Evolutionary conservation across 768 basidiomycete genomes (phyloP).

Genomic region (Boletus pseudo-olivaceus): DNA sequence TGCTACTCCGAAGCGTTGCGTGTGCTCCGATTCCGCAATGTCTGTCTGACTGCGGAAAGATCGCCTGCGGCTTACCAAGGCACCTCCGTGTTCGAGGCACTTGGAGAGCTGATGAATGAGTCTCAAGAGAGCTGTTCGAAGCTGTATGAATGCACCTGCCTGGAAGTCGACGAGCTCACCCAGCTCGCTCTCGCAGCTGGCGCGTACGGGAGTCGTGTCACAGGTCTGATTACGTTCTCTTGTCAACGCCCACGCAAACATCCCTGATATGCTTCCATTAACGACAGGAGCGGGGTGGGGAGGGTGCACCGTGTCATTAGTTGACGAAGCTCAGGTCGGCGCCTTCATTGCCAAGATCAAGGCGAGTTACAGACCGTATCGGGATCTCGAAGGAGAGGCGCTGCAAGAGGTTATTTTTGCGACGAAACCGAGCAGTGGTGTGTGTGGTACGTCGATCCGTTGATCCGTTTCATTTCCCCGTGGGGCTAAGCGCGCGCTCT

Average conservation of each 20-base stretch:
- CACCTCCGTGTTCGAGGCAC: conserved; percentile 37
- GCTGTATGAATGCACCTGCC: conserved; percentile 76
- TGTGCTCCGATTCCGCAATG: conserved; percentile 72
- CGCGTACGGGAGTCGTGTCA: conserved; percentile 79
- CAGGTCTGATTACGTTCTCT: conserved; percentile 44
- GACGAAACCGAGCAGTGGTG: conserved; percentile 79
- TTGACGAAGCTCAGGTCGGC: conserved; percentile 59
- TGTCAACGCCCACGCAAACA: not conserved
- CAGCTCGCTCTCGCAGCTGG: conserved; percentile 63
- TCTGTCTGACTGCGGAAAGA: conserved; percentile 49
- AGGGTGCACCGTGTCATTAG: conserved; percentile 82
- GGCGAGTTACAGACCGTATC: conserved; percentile 62
- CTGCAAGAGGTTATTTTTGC: conserved; percentile 73
- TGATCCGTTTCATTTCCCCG: not conserved
- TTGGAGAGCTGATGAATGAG: conserved; percentile 76
- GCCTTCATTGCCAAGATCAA: conserved; percentile 61
- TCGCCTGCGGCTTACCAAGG: conserved; percentile 15
- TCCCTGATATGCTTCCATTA: not conserved
- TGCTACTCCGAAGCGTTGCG: conserved; percentile 78
- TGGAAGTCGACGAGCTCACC: conserved; percentile 71
- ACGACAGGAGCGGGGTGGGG: conserved; percentile 83
- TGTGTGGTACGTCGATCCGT: conserved; percentile 57
- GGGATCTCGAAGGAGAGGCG: conserved; percentile 51
- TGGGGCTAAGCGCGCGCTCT: not conserved
- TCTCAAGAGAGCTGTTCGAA: conserved; percentile 68